These are phyloP conservation scores for Stevia rebaudiana DNA, from an alignment of 140 eudicot species.

Conservation along the genomic window DNA sequence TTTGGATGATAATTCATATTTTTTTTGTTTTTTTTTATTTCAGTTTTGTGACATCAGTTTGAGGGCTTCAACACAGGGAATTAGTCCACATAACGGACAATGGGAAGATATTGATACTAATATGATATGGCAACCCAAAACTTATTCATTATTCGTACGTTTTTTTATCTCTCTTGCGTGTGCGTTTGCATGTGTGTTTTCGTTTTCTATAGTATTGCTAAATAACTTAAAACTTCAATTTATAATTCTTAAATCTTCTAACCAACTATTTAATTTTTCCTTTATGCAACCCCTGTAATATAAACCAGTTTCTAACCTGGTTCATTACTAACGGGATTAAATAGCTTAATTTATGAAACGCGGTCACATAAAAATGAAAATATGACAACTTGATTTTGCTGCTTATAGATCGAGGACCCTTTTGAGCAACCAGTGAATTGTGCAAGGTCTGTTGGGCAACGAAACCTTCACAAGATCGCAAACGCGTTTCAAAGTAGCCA, in stretches of 20 bases:
- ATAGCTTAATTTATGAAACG: not conserved
- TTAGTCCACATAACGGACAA: slow-evolving; percentile 54
- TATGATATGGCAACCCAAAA: slow-evolving; percentile 77
- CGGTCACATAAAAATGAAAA: not conserved
- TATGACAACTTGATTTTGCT: slow-evolving; percentile 1
- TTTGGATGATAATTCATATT: not conserved
- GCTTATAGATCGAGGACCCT: slow-evolving; percentile 72
- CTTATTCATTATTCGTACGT: slow-evolving; percentile 59
- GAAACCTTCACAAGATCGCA: slow-evolving; percentile 41
- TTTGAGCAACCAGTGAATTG: slow-evolving; percentile 78
- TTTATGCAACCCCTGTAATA: no score
- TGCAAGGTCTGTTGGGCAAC: slow-evolving; percentile 53
- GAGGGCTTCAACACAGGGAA: slow-evolving; percentile 61
- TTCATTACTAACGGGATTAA: not conserved
- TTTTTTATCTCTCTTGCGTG: slow-evolving; percentile 33
- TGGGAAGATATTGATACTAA: slow-evolving; percentile 61
- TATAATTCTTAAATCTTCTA: no score
- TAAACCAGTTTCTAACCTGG: no score
- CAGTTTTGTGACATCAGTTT: slow-evolving; percentile 60
- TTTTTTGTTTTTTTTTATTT: not conserved
- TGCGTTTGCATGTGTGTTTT: not conserved
- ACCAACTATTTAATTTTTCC: no score
- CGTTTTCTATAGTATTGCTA: no score
- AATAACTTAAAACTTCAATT: no score
- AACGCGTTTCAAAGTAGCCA: slow-evolving; percentile 44